phyloP scores from a whole-genome alignment of 257 asterid species.

The Solanum okadae region DNA sequence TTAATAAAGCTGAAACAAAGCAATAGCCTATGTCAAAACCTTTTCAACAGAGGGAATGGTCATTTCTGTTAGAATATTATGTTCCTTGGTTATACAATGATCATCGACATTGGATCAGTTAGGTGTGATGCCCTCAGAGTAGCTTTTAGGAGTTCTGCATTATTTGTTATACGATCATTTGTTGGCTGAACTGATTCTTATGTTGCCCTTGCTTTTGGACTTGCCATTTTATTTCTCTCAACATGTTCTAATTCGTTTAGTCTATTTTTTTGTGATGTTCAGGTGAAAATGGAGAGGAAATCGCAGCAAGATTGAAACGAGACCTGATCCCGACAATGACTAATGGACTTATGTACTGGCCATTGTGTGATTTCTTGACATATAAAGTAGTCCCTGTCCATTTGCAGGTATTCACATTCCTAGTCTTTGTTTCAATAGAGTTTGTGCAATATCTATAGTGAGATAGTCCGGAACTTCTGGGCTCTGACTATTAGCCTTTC shows the following conservation, averaged over 20 bases:
- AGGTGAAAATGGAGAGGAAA: constrained; percentile 62
- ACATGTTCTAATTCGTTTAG: background rate
- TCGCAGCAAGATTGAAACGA: constrained; percentile 65
- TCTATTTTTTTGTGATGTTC: constrained; percentile 1
- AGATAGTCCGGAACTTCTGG: background rate
- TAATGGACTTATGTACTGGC: constrained; percentile 80
- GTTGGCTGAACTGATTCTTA: background rate
- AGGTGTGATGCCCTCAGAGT: background rate
- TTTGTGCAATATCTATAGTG: background rate
- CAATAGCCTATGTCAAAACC: background rate
- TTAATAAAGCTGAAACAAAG: background rate
- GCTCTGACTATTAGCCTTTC: background rate
- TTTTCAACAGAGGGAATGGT: background rate
- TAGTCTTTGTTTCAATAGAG: background rate
- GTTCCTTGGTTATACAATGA: background rate
- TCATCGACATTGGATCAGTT: background rate
- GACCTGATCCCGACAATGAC: constrained; percentile 72
- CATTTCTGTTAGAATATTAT: background rate
- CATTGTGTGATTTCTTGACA: constrained; percentile 76
- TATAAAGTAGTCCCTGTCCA: constrained; percentile 73
- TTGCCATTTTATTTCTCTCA: background rate
- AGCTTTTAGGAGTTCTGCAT: background rate
- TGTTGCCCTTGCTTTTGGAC: background rate
- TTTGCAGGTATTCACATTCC: constrained; percentile 46
- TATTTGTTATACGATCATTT: background rate